These are phyloP conservation scores for Calamus simplicifolius DNA, from an alignment of 176 grass and related monocot genomes.

Conservation along the genomic window DNA sequence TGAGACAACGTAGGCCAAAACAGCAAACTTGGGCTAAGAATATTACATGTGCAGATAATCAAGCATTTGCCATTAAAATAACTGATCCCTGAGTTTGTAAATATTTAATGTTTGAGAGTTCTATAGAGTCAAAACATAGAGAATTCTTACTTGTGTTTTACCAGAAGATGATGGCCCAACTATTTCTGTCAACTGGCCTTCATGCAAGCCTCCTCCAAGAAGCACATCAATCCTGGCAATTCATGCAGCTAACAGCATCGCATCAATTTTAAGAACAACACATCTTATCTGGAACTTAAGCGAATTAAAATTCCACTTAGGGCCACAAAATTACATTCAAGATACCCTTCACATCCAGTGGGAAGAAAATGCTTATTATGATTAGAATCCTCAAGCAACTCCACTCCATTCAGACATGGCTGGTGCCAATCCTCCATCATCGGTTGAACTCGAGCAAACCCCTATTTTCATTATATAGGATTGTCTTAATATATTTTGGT, in stretches of 20 bases:
- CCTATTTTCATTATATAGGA: not conserved
- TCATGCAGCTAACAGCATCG: slow-evolving; percentile 9
- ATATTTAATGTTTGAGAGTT: too few species aligned
- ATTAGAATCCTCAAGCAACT: slow-evolving; percentile 29
- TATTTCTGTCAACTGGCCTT: slow-evolving; percentile 69
- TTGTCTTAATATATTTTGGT: too few species aligned
- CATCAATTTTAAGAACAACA: not conserved
- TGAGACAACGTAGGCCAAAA: not conserved
- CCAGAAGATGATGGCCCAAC: slow-evolving; percentile 73
- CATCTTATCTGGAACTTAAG: not conserved
- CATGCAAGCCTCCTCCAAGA: slow-evolving; percentile 68
- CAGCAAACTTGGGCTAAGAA: too few species aligned
- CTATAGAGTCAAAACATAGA: not conserved
- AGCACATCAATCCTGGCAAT: slow-evolving; percentile 56
- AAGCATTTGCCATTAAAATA: too few species aligned
- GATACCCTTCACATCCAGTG: slow-evolving; percentile 37
- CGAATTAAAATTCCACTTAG: slow-evolving; percentile 1
- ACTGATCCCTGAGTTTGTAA: too few species aligned
- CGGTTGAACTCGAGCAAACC: not conserved
- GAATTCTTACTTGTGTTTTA: slow-evolving; percentile 67
- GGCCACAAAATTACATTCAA: slow-evolving; percentile 15
- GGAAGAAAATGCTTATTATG: slow-evolving; percentile 32
- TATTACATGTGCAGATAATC: too few species aligned
- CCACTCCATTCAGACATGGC: slow-evolving; percentile 26
- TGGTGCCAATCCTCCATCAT: not conserved